Evolutionary conservation across 2,329 filamentous ascomycete genomes (phyloP).

Genomic region (Arachnopeziza araneosa): DNA sequence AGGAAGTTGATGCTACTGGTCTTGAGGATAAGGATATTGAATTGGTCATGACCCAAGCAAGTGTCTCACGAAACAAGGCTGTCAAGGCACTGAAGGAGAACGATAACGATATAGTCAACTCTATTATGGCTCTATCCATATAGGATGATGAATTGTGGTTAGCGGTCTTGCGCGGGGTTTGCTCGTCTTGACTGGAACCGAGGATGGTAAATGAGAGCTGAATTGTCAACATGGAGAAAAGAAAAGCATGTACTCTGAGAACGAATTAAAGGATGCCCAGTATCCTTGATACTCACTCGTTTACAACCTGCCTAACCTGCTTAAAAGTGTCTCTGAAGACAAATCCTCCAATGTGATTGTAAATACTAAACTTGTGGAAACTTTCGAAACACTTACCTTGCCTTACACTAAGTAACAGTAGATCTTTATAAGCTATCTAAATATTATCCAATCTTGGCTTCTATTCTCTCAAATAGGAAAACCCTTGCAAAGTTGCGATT

Average conservation of each 20-base stretch:
- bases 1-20: constrained; percentile 91
- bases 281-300: neutral
- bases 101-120: constrained; percentile 99
- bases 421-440: neutral
- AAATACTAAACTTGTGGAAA: neutral
- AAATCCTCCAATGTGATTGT: neutral
- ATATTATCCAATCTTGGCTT: no score
- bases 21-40: constrained; percentile 99
- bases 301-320: neutral
- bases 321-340: no score
- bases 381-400: neutral
- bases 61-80: constrained; percentile 95
- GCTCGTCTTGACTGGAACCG: neutral
- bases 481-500: no score
- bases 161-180: neutral
- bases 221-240: neutral
- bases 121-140: constrained; percentile 96
- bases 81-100: constrained; percentile 99
- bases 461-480: no score
- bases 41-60: constrained; percentile 97
- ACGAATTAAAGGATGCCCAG: neutral
- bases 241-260: neutral
- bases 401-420: neutral
- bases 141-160: constrained; percentile 37
- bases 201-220: neutral